phyloP scores from a whole-genome alignment of 768 basidiomycete species.

The Podaxis sp. region DNA sequence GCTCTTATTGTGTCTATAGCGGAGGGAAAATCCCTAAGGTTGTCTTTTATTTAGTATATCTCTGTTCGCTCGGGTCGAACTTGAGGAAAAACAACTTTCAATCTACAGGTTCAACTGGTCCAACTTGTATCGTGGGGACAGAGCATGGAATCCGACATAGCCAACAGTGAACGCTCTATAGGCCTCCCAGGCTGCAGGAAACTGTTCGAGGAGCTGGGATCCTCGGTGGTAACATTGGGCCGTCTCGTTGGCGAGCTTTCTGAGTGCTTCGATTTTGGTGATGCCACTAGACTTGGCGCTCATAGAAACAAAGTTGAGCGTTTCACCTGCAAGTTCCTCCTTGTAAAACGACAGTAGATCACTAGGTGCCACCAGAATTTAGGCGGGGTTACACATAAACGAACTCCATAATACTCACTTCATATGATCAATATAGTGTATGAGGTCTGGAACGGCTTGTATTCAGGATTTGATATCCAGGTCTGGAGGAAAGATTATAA shows the following conservation, averaged over 20 bases:
- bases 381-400: not conserved
- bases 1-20: too few relatives aligned
- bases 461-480: not conserved
- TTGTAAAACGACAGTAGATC: slow-evolving; percentile 41
- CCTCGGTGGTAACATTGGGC: not conserved
- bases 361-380: slow-evolving; percentile 20
- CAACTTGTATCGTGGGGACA: not conserved
- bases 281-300: not conserved
- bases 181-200: not conserved
- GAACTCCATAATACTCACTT: not conserved
- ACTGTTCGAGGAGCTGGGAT: not conserved
- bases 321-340: slow-evolving; percentile 29
- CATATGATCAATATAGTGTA: not conserved
- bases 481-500: not conserved
- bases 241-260: not conserved
- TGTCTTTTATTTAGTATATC: too few relatives aligned
- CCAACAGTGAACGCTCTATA: not conserved
- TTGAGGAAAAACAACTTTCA: too few relatives aligned
- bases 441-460: slow-evolving; percentile 9
- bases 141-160: not conserved
- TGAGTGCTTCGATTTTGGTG: not conserved
- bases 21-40: too few relatives aligned
- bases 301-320: not conserved
- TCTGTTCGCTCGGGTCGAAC: too few relatives aligned
- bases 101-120: too few relatives aligned